Evolutionary conservation across 2,329 filamentous ascomycete species (phyloP).

Genomic region (Colletotrichum spaethianum): DNA sequence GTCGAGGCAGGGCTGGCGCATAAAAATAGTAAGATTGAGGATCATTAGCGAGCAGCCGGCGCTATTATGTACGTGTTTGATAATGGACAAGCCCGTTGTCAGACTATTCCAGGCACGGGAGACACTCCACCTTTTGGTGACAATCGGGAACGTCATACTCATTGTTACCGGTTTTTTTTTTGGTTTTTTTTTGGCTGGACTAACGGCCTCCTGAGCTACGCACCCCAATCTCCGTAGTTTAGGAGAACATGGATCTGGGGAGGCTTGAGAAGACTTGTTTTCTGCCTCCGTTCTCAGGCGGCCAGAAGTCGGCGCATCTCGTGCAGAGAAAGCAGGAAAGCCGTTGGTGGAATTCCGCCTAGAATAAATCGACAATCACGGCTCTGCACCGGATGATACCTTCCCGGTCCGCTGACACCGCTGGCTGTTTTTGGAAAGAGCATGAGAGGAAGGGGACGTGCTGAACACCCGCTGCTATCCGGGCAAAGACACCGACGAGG

Average conservation of each 20-base stretch:
- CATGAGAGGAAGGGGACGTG: conserved; percentile 2
- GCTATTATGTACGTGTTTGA: conserved; percentile 27
- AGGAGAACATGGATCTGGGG: background rate
- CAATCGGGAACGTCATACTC: conserved; percentile 30
- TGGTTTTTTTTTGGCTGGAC: background rate
- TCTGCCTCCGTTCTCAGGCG: background rate
- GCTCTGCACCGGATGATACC: conserved; percentile 23
- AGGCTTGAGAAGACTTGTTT: background rate
- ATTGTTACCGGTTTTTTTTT: too few species aligned
- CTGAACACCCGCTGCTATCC: conserved; percentile 33
- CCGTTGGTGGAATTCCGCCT: conserved; percentile 17
- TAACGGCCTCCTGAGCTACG: background rate
- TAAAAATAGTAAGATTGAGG: conserved; percentile 31
- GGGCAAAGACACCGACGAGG: conserved; percentile 23
- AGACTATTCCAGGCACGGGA: conserved; percentile 31
- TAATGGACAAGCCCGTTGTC: conserved; percentile 29
- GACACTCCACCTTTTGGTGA: conserved; percentile 18
- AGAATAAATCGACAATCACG: conserved; percentile 9
- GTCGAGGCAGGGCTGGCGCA: conserved; percentile 8
- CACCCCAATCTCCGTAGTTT: conserved; percentile 1
- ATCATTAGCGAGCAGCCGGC: conserved; percentile 14
- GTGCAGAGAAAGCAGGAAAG: background rate
- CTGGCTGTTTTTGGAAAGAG: conserved; percentile 24
- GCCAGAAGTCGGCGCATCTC: background rate
- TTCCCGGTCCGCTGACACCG: conserved; percentile 17